Evolutionary conservation across 306 rosid species (phyloP).

Genomic region (Phaseolus lunatus): DNA sequence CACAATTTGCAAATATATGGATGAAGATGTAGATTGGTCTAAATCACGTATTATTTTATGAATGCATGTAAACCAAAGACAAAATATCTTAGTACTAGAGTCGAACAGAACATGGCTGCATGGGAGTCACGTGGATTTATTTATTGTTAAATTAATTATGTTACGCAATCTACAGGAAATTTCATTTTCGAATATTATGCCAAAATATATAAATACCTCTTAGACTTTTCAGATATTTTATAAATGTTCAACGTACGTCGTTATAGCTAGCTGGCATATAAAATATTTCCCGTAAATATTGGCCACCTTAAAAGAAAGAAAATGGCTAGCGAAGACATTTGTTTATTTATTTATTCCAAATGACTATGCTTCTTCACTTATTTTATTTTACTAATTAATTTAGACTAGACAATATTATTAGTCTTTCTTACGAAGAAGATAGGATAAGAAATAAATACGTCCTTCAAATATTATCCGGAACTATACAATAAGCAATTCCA

Average conservation of each 20-base stretch:
- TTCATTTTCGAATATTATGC: not conserved
- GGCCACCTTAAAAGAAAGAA: not conserved
- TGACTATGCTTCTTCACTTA: too few species aligned
- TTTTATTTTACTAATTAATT: too few species aligned
- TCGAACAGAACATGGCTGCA: not conserved
- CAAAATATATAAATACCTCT: not conserved
- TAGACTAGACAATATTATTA: too few species aligned
- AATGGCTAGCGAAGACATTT: not conserved
- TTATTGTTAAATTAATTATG: not conserved
- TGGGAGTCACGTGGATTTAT: slow-evolving; percentile 30
- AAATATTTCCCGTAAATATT: not conserved
- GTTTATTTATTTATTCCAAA: not conserved
- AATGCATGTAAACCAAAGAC: too few species aligned
- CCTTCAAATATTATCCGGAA: too few species aligned
- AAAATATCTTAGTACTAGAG: not conserved
- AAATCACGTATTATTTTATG: not conserved
- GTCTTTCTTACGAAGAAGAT: too few species aligned
- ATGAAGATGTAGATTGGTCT: not conserved
- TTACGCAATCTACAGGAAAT: not conserved
- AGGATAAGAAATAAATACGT: too few species aligned
- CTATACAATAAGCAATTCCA: too few species aligned
- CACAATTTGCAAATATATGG: not conserved
- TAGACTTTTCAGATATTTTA: not conserved
- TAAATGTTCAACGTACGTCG: not conserved
- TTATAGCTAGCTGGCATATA: not conserved